phyloP scores from a whole-genome alignment of 2,329 filamentous ascomycete species.

The Penicillium sp. region DNA sequence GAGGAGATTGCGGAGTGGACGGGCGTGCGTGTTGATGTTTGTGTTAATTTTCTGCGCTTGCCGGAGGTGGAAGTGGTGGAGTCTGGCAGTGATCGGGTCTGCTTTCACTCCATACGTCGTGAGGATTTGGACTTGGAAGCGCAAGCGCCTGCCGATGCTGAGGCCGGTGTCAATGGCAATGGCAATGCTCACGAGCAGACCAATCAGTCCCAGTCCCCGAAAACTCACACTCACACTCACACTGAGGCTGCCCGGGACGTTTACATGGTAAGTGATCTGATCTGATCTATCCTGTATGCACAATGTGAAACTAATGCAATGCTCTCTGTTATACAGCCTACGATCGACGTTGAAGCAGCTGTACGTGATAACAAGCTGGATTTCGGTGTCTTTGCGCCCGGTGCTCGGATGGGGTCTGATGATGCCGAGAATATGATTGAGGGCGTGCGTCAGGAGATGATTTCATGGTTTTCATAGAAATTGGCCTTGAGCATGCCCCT shows the following conservation, averaged over 20 bases:
- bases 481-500: too few species aligned
- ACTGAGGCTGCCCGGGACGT: conserved; percentile 15
- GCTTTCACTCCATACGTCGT: conserved; percentile 15
- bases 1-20: conserved; percentile 78
- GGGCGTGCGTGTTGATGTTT: conserved; percentile 69
- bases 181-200: not conserved
- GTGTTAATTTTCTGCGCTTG: conserved; percentile 78
- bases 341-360: conserved; percentile 29
- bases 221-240: too few species aligned
- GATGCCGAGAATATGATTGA: conserved; percentile 20
- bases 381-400: conserved; percentile 27
- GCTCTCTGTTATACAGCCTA: conserved; percentile 21
- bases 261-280: conserved; percentile 24
- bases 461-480: conserved; percentile 12
- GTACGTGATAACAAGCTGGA: conserved; percentile 25
- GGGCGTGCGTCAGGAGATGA: conserved; percentile 20
- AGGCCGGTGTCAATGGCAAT: too few species aligned
- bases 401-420: conserved; percentile 14
- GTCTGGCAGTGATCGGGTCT: not conserved
- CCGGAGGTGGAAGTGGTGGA: conserved; percentile 44
- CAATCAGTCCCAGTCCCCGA: not conserved
- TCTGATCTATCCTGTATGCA: conserved; percentile 1
- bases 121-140: conserved; percentile 9
- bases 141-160: too few species aligned
- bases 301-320: conserved; percentile 23